Base-by-base conservation (phyloP, 2,329 filamentous ascomycete genomes). In the Claviceps cyperi region DNA sequence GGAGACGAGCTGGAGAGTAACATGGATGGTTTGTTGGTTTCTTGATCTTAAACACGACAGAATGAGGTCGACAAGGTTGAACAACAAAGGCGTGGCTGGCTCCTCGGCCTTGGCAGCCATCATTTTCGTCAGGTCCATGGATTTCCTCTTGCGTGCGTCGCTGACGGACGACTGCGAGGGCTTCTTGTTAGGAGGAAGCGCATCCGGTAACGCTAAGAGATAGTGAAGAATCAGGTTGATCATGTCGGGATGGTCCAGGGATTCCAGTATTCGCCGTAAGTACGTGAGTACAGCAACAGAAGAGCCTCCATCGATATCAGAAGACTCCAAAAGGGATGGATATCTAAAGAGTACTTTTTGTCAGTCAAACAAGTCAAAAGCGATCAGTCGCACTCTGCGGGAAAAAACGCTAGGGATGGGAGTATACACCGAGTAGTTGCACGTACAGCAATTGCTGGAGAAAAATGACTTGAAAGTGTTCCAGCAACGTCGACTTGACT, bases 381-480 rank as follows among this genome's bases (percentile, higher is more conserved):
- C 9, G 28, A 32, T 11, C 28, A 3, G 9, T 32, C 9, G 17
- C 19, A 14, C 17, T 40, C 40, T 46, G 49, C 2, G 17, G 15
- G 14, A 22, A n/a, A 22, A n/a, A 39, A 39, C 3, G n/a, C 14
- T 1, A 9, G 32, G 1, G 17, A 5, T 14, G 4, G 4, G 21
- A 19, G 13, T 6, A 17, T 15, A 1, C 15, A 39, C 17, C 8
- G 2, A 17, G 15, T 1, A 39, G 37, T 15, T 15, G n/a, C 11
- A 69, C 83, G 62, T 68, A 97, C 80, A 98, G 70, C 59, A 98
- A 71, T 65, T 98, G 92, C 65, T 96, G 88, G 48, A 98, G 71
- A 64, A 98, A 98, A 36, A 98, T 80, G 57, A 97, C 85, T 63
- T 96, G 90, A 61, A 98, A 98, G 66, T 98, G 92, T 63, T 98